Evolutionary conservation across 495 filamentous ascomycete genomes (phyloP), one percentile per base, ranked within the genome.

Genomic region (Trichoderma erinaceum): DNA sequence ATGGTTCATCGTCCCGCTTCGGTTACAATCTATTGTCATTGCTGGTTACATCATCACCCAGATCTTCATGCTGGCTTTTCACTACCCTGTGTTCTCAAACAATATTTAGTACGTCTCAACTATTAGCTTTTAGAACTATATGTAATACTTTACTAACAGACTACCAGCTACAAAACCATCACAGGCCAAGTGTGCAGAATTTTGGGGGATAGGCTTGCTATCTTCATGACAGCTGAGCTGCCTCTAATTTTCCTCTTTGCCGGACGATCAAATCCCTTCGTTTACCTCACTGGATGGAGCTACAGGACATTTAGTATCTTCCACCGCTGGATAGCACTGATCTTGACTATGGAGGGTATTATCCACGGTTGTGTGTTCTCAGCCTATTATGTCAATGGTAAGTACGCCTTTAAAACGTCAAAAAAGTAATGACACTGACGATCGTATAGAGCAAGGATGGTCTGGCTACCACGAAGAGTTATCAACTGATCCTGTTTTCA

Each of bases 171-270:
- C 56, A 61, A 61, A 18, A 61, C 56, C 13, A 61, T 61, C 16
- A 29, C 56, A 18, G 56, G 56, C 16, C 56, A 61, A 21, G 56
- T 61, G 5, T 61, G 56, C 56, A 23, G 56, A 61, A 61, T 61
- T 18, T 7, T 61, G 3, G 56, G 16, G 3, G 56, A 61, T 6
- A 6, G 56, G 12, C 56, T 61, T 13, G 56, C 27, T 18, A 61
- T 61, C 56, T 61, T 61, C 27, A 61, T 61, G 56, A 13, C 25
- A 7, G 56, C 56, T 4, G 56, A 61, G 12, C 25, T 61, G 25
- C 56, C 56, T 0, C 27, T 61, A 13, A 11, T 61, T 2, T 61
- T 61, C 12, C 56, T 61, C 4, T 61, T 61, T 21, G n/a, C 23
- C 13, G 56, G 56, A 32, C 27, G 56, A 61, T 23, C 25, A 23